Base-by-base conservation (phyloP, 371 early-diverging fungal genomes). In the Mortierella sp. region DNA sequence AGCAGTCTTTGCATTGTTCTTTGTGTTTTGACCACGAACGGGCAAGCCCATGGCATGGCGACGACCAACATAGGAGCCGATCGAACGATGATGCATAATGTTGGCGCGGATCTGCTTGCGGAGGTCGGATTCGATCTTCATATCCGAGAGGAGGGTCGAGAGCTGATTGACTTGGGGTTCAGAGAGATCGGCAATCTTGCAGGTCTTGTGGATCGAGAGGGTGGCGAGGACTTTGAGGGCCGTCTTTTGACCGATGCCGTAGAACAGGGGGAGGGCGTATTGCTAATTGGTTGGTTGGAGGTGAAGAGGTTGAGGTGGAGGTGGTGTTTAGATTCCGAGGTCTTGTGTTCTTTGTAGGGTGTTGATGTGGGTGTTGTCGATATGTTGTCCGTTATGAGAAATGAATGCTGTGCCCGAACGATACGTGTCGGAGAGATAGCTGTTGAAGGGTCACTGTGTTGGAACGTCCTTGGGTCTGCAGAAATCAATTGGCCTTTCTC, bases 61-160 rank as follows among this genome's bases (percentile, higher is more conserved):
- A 89, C 91, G 91, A 37, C 98, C 98, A 57, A 94, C 89, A 77
- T 96, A 97, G 67, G 95, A 91, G 50, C 94, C 94, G 72, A 97
- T 98, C 72, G 93, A 90, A 71, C 96, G 93, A 79, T 96, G 92
- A 73, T 94, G 95, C 90, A 91, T 88, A 55, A 98, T 95, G 75
- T 96, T 95, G 78, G 95, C 95, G 48, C 91, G 88, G 16, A 95
- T 91, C 86, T 97, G 90, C 86, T 97, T 90, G 87, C 92, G 91
- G 67, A 98, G 90, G 87, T 98, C 98, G 43, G 94, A 95, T 83
- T 98, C 98, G 55, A 98, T 94, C 53, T 93, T 96, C 97, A 98
- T 96, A 53, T 93, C 92, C 69, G 96, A 93, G 79, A 98, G 92
- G 51, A 96, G 91, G 50, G 93, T 90, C 24, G 97, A 94, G 19